A percentile compares a stretch with the other conserved stretches of the same genome.
Conservation (phyloP, 2,329 filamentous ascomycete species). For the Alternaria incomplexa region DNA sequence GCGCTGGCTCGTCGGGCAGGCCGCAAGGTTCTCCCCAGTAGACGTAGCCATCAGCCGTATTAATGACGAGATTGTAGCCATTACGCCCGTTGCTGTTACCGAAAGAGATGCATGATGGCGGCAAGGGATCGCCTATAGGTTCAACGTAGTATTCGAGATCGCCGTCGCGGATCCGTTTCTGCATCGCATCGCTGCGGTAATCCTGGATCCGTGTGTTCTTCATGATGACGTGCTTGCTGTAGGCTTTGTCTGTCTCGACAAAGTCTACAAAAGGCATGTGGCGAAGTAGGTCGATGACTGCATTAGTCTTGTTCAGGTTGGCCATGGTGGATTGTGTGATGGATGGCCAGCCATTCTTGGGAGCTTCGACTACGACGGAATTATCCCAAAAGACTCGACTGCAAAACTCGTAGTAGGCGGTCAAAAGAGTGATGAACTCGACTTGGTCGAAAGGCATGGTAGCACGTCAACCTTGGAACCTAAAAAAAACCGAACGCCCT, state of each 20-base stretch:
- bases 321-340: neutral
- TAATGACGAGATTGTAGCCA: neutral
- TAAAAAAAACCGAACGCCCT: neutral
- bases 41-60: neutral
- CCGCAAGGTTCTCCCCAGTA: neutral
- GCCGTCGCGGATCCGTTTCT: neutral
- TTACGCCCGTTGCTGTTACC: neutral
- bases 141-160: neutral
- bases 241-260: neutral
- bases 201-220: neutral
- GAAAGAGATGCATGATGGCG: neutral
- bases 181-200: neutral
- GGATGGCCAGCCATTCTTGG: neutral
- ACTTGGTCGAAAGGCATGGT: neutral
- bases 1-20: neutral
- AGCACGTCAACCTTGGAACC: neutral
- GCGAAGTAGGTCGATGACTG: neutral
- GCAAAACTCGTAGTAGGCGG: neutral
- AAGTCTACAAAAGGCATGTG: neutral
- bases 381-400: neutral
- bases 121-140: neutral
- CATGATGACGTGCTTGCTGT: neutral
- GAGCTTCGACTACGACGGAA: accelerated
- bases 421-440: neutral
- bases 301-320: neutral